Evolutionary conservation across 1,284 basidiomycete genomes (phyloP), one percentile per base, ranked within the genome.

Genomic region (Pseudozyma tsukubaensis): DNA sequence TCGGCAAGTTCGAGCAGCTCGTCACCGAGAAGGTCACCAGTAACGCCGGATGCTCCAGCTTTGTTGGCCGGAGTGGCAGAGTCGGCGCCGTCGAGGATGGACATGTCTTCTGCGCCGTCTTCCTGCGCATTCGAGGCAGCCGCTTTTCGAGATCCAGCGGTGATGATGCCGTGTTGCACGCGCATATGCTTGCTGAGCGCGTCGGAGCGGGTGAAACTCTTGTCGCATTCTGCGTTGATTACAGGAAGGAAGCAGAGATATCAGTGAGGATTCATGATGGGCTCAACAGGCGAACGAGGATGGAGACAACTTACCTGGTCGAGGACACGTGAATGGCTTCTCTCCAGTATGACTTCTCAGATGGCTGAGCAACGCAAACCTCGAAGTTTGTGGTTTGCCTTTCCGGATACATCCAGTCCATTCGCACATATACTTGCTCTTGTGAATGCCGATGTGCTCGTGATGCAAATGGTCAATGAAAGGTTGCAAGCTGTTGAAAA

Each of bases 141-240:
- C 8, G 69, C 69, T 44, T 52, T 64, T 12, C 67, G 44, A 4
- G 60, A 73, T 2, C 79, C 75, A 4, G 77, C 71, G 3, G 74
- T 73, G 42, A 74, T 68, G 54, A 78, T 80, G 43, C 80, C 90
- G 85, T 95, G 93, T 81, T 94, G 92, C 14, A 92, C 89, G 18
- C 93, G 89, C 90, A 94, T 92, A 83, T 95, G 93, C 81, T 95
- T 95, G 16, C 91, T 91, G 14, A 94, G 89, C 21, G 93, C 93
- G 85, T 95, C 94, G 0, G 93, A 93, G 36, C 93, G 91, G 5
- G 94, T 94, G 83, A 95, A 95, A 0, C 92, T 92, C 83, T 94
- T 94, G 87, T 95, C 94, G 82, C 94, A 95, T 86, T 94, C 94
- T 92, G 78, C 10, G 19, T 18, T 7, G 11, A 48, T 32, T 32